Evolutionary conservation across 2,329 filamentous ascomycete species (phyloP), one percentile per base, ranked within the genome.

Genomic region (Pseudogymnoascus destructans): DNA sequence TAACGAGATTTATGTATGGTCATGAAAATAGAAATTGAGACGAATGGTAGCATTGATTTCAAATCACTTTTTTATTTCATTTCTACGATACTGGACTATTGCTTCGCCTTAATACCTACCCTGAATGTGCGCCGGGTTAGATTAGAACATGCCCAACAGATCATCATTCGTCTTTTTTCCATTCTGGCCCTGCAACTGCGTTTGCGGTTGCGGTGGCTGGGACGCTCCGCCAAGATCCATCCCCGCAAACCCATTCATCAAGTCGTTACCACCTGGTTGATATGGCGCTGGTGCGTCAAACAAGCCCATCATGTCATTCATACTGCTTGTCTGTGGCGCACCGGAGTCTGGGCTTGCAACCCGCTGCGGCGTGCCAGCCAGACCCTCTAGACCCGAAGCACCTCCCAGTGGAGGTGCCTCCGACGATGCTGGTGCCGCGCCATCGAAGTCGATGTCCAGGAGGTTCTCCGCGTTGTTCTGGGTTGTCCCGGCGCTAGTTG

Each of bases 391-490:
- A 42, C 77, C 76, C 11, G 74, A 76, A 15, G 73, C 62, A 49
- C 76, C 74, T 49, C 67, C 69, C n/a, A 70, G 65, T 13, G 82
- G 79, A 62, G 82, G 76, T 58, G 80, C 80, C 63, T 91, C 86
- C 57, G 89, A 79, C 10, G 88, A 92, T n/a, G 93, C 92, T 2
- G 92, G 92, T 2, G 87, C 91, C 2, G 88, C 86, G 23, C 92
- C 93, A 68, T 97, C 93, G 69, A 95, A 95, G 71, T 95, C 90
- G 66, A 95, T 95, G 67, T 98, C 93, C 59, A 98, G 79, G 17
- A 98, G 77, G 70, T 97, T 98, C 72, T 98, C 93, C 63, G 92
- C 80, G 66, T 95, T 96, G 74, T 73, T 87, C 70, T 90, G 85
- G 5, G 79, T 68, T 23, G 75, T 68, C 0, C 77, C 72, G 59